Base-by-base conservation (phyloP, 1,284 basidiomycete species). In the Termitomyces sp. region DNA sequence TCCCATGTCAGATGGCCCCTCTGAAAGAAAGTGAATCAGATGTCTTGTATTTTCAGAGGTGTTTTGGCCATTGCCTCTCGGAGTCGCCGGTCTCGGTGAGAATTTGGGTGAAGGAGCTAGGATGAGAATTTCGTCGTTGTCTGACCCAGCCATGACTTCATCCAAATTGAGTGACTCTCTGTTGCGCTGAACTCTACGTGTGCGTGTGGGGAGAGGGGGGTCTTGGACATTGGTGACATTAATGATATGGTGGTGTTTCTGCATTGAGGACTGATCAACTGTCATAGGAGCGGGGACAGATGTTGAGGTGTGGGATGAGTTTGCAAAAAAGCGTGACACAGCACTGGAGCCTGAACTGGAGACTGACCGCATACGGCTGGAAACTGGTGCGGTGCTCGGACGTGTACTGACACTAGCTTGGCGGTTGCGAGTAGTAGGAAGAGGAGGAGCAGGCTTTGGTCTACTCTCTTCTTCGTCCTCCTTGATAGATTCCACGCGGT, bases 121-220 rank as follows among this genome's bases (percentile, higher is more conserved):
- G 1, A 50, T 9, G 36, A 61, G 57, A n/a, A 51, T 59, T 52
- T 73, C 73, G 19, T 84, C 83, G 26, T 81, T 81, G 59, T 85
- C 87, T 13, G 80, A 85, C 42, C 77, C 82, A 42, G 74, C 80
- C 82, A 88, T 83, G 38, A 88, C 69, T 56, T 88, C 87, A 63
- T 90, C 88, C 58, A 89, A 63, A 65, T 89, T 83, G 58, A 90
- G 64, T 9, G 85, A 87, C 65, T 89, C 88, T 39, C 78, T 73
- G 61, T 83, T 82, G 44, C 73, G 75, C 54, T 76, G 78, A 38
- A 79, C 64, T 60, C 73, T 79, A 38, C 81, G 76, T 9, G 75
- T 81, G 41, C 80, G 77, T 49, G 65, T 54, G 26, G 79, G 76
- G 57, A 75, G 74, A 28, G 47, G 51, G 28, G 68, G 68, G 59